Percentiles rank a stretch among this genome's conserved stretches.
Evolutionary conservation across 805 yeast species (phyloP).

Genomic region (Teunomyces panamensis): DNA sequence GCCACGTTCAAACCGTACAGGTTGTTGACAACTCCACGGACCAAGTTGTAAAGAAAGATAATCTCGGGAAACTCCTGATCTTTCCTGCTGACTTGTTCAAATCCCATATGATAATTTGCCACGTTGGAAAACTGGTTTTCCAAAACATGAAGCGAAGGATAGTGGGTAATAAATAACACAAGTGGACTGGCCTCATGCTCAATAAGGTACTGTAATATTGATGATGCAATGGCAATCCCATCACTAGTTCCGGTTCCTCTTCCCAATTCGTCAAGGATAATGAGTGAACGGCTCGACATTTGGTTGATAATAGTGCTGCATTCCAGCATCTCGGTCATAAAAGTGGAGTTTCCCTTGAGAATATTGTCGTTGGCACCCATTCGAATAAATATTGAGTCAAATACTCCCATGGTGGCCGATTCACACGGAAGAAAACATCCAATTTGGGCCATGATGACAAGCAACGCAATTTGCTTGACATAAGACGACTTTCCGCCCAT

Average conservation of each 20-base stretch:
- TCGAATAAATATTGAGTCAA: slow-evolving; percentile 75
- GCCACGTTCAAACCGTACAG: slow-evolving; percentile 90
- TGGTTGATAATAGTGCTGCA: slow-evolving; percentile 53
- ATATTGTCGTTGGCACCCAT: slow-evolving; percentile 86
- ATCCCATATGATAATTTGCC: slow-evolving; percentile 72
- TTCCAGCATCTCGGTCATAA: slow-evolving; percentile 73
- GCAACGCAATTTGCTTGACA: slow-evolving; percentile 69
- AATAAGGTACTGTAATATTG: slow-evolving; percentile 62
- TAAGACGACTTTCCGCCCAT: slow-evolving; percentile 87
- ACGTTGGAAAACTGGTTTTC: slow-evolving; percentile 42
- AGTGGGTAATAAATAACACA: slow-evolving; percentile 81
- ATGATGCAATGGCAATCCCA: slow-evolving; percentile 78
- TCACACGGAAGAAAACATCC: slow-evolving; percentile 76
- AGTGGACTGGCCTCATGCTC: slow-evolving; percentile 41
- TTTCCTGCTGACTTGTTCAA: slow-evolving; percentile 35
- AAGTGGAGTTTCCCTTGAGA: slow-evolving; percentile 74
- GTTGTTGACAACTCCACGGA: slow-evolving; percentile 41
- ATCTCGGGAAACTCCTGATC: slow-evolving; percentile 36
- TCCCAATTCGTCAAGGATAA: slow-evolving; percentile 74
- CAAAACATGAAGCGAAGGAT: slow-evolving; percentile 59
- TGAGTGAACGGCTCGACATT: slow-evolving; percentile 56
- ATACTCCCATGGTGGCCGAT: slow-evolving; percentile 57
- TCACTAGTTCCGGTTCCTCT: slow-evolving; percentile 74
- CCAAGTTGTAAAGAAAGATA: slow-evolving; percentile 36
- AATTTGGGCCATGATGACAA: slow-evolving; percentile 70